Percentiles rank a stretch among this genome's conserved stretches.
phyloP scores from a whole-genome alignment of 371 early-diverging fungal species.

The Mucor mucedo region DNA sequence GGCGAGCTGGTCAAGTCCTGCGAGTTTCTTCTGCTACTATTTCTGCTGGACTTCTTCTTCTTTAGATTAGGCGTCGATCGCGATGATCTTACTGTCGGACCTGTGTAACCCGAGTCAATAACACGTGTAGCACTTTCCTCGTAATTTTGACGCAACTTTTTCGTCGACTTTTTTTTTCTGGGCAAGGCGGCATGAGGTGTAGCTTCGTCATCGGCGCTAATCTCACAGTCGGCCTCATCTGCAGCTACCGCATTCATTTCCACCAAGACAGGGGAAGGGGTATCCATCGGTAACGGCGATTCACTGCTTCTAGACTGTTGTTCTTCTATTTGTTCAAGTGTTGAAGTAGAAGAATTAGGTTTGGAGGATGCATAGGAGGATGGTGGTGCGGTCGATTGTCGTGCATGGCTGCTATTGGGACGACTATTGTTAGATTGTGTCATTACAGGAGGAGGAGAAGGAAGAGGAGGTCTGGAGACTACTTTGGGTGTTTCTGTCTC shows the following conservation, averaged over 20 bases:
- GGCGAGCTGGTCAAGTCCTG: slow-evolving; percentile 23
- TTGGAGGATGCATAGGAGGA: slow-evolving; percentile 15
- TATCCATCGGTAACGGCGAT: neutral
- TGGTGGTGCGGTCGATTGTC: slow-evolving; percentile 1
- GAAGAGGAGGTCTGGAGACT: slow-evolving; percentile 4
- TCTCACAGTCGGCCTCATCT: slow-evolving; percentile 20
- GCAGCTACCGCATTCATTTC: slow-evolving; percentile 1
- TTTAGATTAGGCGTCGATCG: slow-evolving; percentile 41
- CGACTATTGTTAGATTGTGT: slow-evolving; percentile 9
- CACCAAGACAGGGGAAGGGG: neutral
- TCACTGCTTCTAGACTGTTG: neutral
- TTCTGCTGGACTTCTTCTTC: slow-evolving; percentile 20
- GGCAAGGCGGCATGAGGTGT: neutral
- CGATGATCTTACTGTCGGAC: slow-evolving; percentile 26
- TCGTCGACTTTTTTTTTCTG: slow-evolving; percentile 13
- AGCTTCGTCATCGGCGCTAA: slow-evolving; percentile 20
- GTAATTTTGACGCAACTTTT: slow-evolving; percentile 19
- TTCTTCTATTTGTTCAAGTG: neutral
- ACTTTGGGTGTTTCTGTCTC: neutral
- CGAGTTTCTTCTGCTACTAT: slow-evolving; percentile 19
- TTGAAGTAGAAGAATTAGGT: neutral
- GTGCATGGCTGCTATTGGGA: slow-evolving; percentile 2
- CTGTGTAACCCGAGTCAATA: neutral
- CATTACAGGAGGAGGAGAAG: neutral
- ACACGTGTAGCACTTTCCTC: neutral